phyloP scores from a whole-genome alignment of 2,329 filamentous ascomycete genomes.

The Xylaria multiplex region DNA sequence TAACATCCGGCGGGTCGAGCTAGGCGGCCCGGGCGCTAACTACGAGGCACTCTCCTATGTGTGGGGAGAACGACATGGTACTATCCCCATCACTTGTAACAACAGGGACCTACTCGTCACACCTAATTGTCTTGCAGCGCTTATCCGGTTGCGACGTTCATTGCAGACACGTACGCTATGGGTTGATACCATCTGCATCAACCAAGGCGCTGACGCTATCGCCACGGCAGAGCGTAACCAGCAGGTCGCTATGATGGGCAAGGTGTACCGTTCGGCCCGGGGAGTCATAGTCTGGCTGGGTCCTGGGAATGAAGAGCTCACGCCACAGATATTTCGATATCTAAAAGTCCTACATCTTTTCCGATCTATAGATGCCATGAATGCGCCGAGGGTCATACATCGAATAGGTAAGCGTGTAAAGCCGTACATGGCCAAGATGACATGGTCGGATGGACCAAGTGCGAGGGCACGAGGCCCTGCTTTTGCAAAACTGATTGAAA shows the following conservation, averaged over 20 bases:
- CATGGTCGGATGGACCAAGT: conserved; percentile 6
- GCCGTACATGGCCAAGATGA: neutral
- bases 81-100: conserved; percentile 23
- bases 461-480: neutral
- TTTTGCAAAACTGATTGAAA: neutral
- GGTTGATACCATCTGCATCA: conserved; percentile 40
- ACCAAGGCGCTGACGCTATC: conserved; percentile 31
- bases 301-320: neutral
- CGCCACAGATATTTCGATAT: conserved; percentile 9
- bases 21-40: neutral
- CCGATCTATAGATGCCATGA: neutral
- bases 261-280: conserved; percentile 35
- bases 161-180: conserved; percentile 28
- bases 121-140: conserved; percentile 20
- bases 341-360: neutral
- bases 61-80: conserved; percentile 23
- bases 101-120: conserved; percentile 26
- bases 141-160: conserved; percentile 19
- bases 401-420: neutral
- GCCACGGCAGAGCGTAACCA: conserved; percentile 29
- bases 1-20: neutral
- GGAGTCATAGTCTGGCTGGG: conserved; percentile 40
- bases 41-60: conserved; percentile 38
- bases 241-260: conserved; percentile 40
- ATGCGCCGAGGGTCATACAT: neutral